Base-by-base conservation (phyloP, 257 asterid species). In the Primulina huaijiensis region DNA sequence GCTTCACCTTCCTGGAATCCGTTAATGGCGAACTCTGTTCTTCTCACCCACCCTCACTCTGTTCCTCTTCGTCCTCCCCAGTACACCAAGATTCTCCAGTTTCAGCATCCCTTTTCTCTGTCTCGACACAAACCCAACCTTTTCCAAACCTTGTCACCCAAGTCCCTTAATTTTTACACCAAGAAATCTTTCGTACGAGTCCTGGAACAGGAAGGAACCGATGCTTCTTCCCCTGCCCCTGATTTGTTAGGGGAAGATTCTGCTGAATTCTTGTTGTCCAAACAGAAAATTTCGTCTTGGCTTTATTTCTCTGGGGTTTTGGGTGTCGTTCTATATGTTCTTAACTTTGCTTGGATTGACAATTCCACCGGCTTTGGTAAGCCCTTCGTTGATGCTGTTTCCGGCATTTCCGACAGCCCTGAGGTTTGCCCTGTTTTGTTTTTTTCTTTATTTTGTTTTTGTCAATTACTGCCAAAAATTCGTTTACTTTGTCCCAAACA, bases 271-370 rank as follows among this genome's bases (percentile, higher is more conserved):
- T 76, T 77, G 17, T 65, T 89, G 46, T 81, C 95, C 62, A 70
- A 88, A 8, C 99, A 94, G 83, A 87, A 83, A 75, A 66, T 91
- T 62, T 77, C 92, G 11, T 94, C 99, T 21, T 94, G 99, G 99
- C 62, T 80, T 64, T 94, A 89, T 59, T 91, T 94, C 70, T 7
- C 79, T 20, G 85, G 69, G 62, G 61, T 94, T 78, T 76, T 88
- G 72, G 97, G 90, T 17, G 83, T 78, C 56, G 99, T 91, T 17
- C 90, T 91, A 52, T 85, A 84, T 75, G 50, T 79, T 71, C 92
- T 94, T 52, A 69, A 94, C 63, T 83, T 85, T 6, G 79, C 67
- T 58, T 94, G 99, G 99, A 82, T 91, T 67, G 99, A 91, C 65
- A 84, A 85, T 70, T 75, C 92, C 37, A 89, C 97, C 60, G 96